A percentile compares a stretch with the other conserved stretches of the same genome.
These are phyloP conservation scores for Aspergillus texensis DNA, from an alignment of 2,329 filamentous ascomycete genomes.

Conservation along the genomic window DNA sequence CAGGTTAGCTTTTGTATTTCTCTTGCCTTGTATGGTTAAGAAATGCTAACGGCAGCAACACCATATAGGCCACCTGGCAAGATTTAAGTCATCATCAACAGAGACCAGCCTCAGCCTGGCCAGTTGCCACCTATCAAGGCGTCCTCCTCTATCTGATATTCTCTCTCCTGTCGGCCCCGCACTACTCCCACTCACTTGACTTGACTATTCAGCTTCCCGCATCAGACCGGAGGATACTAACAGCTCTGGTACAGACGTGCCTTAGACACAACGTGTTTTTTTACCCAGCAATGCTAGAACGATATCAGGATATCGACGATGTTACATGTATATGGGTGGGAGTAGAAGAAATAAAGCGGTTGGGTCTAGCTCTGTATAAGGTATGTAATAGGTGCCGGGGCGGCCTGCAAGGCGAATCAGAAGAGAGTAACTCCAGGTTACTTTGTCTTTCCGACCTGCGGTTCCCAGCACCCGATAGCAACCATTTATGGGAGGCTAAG, in stretches of 20 bases:
- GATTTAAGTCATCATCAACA: neutral
- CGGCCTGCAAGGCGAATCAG: neutral
- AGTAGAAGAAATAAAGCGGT: constrained; percentile 30
- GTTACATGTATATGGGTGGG: constrained; percentile 24
- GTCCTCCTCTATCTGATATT: constrained; percentile 33
- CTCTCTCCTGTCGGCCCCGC: constrained; percentile 14
- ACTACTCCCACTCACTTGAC: neutral
- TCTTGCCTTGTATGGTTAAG: neutral
- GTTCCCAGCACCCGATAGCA: neutral
- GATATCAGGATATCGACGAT: constrained; percentile 17
- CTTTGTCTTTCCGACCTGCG: neutral
- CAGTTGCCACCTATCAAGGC: constrained; percentile 31
- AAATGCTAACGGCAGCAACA: neutral
- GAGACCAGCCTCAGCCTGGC: constrained; percentile 20
- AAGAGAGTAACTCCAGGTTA: neutral
- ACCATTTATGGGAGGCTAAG: neutral
- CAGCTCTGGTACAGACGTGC: constrained; percentile 23
- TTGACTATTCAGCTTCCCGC: constrained; percentile 9
- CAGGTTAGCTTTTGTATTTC: neutral
- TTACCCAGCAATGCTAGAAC: constrained; percentile 27
- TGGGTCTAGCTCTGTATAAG: constrained; percentile 27
- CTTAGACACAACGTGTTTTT: constrained; percentile 24
- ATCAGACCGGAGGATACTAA: constrained; percentile 20
- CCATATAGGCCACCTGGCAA: neutral
- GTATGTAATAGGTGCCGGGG: constrained; percentile 13